Percentiles rank a stretch among this genome's conserved stretches.
Evolutionary conservation across 805 yeast species (phyloP).

Genomic region (Jamesozyma gamospora): DNA sequence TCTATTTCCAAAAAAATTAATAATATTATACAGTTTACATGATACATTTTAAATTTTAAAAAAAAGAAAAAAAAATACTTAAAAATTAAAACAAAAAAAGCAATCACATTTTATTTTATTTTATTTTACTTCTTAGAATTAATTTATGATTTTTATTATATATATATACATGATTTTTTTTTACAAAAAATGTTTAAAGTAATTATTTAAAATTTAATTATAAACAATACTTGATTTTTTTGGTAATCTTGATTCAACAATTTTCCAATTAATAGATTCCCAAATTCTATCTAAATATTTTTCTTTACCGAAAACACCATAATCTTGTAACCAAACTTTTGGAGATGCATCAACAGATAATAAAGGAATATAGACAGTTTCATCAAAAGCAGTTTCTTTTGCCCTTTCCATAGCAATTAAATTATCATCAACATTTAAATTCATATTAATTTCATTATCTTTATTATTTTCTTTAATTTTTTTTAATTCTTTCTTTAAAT

Average conservation of each 20-base stretch:
- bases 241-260: conserved; percentile 41
- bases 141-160: neutral
- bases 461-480: conserved; percentile 3
- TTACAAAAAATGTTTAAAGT: neutral
- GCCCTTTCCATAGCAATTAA: conserved; percentile 31
- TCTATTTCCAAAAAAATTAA: neutral
- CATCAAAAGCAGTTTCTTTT: conserved; percentile 22
- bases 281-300: conserved; percentile 55
- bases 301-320: conserved; percentile 67
- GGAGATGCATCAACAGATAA: conserved; percentile 66
- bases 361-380: conserved; percentile 40
- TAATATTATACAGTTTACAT: neutral
- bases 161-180: neutral
- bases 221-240: conserved; percentile 3
- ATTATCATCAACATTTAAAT: conserved; percentile 4
- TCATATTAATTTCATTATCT: neutral
- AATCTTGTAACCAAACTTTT: conserved; percentile 59
- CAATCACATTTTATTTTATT: too few relatives aligned
- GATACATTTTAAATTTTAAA: neutral
- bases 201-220: neutral
- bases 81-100: too few relatives aligned
- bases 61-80: too few relatives aligned
- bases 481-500: conserved; percentile 6
- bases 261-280: conserved; percentile 65
- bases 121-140: too few relatives aligned